Evolutionary conservation across 2,329 filamentous ascomycete species (phyloP).

Genomic region (Blastomyces silverae): DNA sequence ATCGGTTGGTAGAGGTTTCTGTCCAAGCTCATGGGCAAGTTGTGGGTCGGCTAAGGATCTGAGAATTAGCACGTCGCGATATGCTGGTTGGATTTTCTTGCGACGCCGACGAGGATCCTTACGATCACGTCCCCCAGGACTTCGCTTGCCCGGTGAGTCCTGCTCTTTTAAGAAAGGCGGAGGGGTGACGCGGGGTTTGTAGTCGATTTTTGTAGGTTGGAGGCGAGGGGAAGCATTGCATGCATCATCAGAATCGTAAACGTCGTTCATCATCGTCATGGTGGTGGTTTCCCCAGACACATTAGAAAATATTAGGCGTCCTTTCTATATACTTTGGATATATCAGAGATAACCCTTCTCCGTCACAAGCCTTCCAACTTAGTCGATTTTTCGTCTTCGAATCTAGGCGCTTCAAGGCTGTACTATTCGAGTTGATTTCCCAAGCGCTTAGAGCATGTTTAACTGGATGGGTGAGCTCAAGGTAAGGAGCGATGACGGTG

Average conservation of each 20-base stretch:
- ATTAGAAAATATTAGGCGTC: constrained; percentile 23
- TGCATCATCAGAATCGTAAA: constrained; percentile 39
- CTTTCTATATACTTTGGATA: background rate
- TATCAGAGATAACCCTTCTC: background rate
- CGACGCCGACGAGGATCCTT: constrained; percentile 27
- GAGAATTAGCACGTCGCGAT: constrained; percentile 63
- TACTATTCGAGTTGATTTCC: constrained; percentile 3
- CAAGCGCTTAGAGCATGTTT: constrained; percentile 1
- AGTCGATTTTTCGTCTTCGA: background rate
- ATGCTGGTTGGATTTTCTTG: constrained; percentile 31
- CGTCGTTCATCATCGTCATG: constrained; percentile 37
- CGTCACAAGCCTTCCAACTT: background rate
- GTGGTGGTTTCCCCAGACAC: constrained; percentile 28
- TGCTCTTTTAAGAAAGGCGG: constrained; percentile 34
- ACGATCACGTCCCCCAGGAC: constrained; percentile 31
- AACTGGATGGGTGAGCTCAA: background rate
- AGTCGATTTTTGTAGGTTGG: constrained; percentile 28
- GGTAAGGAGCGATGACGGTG: background rate
- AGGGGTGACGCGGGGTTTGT: constrained; percentile 28
- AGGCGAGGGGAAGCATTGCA: constrained; percentile 36
- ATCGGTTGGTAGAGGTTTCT: constrained; percentile 14
- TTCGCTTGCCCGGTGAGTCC: constrained; percentile 28
- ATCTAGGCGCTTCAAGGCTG: background rate
- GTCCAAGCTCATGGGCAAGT: constrained; percentile 45
- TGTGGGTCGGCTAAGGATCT: constrained; percentile 58